Evolutionary conservation across 495 filamentous ascomycete genomes (phyloP).

Genomic region (Lophiostoma macrostomum): DNA sequence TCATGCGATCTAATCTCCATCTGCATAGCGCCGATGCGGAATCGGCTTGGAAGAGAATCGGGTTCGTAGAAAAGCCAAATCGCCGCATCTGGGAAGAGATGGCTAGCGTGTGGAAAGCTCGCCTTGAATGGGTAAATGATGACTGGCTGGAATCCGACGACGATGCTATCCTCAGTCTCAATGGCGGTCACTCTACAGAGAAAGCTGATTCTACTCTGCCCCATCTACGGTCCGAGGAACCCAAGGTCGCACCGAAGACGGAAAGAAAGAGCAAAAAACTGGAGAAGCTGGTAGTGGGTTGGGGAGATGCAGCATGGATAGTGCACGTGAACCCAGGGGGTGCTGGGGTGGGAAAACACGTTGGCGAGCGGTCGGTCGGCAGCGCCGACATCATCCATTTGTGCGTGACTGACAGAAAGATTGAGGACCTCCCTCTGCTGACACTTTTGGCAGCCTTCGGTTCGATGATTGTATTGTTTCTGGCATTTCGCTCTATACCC

Average conservation of each 20-base stretch:
- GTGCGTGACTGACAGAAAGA: constrained; percentile 52
- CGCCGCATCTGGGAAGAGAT: constrained; percentile 86
- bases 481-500: constrained; percentile 94
- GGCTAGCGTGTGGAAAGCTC: constrained; percentile 88
- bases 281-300: constrained; percentile 87
- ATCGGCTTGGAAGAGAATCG: constrained; percentile 92
- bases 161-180: constrained; percentile 46
- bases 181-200: constrained; percentile 36
- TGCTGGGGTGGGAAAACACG: constrained; percentile 62
- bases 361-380: constrained; percentile 68
- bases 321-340: constrained; percentile 84
- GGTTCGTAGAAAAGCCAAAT: constrained; percentile 81
- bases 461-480: constrained; percentile 91
- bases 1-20: constrained; percentile 87
- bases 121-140: constrained; percentile 89
- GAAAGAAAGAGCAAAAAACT: constrained; percentile 42
- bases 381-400: constrained; percentile 86
- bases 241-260: not conserved
- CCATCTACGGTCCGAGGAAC: constrained; percentile 18
- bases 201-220: constrained; percentile 28
- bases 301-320: constrained; percentile 95
- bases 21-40: constrained; percentile 74
- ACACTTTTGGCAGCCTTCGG: constrained; percentile 62
- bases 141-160: constrained; percentile 63
- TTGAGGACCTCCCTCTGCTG: constrained; percentile 22